phyloP scores from a whole-genome alignment of 2,329 filamentous ascomycete species.

The Fusarium mundagurra region DNA sequence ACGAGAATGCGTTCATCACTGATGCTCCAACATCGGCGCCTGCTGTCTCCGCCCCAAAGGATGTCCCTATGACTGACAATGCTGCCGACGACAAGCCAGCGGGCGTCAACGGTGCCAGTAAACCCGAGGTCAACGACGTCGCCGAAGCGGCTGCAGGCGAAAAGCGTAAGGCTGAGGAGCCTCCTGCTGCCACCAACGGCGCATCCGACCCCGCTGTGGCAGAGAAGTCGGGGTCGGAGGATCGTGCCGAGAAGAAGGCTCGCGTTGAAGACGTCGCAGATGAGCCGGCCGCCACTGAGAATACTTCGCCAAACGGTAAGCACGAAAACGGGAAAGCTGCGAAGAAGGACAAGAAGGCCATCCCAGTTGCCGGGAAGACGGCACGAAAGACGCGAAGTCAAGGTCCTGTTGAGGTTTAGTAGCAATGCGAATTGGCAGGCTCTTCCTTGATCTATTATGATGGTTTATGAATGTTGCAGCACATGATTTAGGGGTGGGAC shows the following conservation, averaged over 20 bases:
- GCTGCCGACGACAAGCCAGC: slow-evolving; percentile 17
- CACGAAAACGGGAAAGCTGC: slow-evolving; percentile 36
- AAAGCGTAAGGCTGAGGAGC: slow-evolving; percentile 55
- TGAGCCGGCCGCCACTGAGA: slow-evolving; percentile 28
- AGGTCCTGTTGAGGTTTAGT: slow-evolving; percentile 48
- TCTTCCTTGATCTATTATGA: background rate
- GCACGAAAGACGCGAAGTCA: slow-evolving; percentile 56
- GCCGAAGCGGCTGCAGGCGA: slow-evolving; percentile 39
- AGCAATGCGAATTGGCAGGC: background rate
- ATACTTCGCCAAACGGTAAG: slow-evolving; percentile 41
- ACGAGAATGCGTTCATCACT: slow-evolving; percentile 40
- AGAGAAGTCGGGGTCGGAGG: slow-evolving; percentile 43
- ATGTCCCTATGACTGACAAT: slow-evolving; percentile 27
- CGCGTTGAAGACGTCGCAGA: slow-evolving; percentile 50
- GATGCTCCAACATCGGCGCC: slow-evolving; percentile 39
- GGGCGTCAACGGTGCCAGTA: slow-evolving; percentile 32
- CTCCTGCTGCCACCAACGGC: slow-evolving; percentile 37
- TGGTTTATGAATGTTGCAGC: slow-evolving; percentile 10
- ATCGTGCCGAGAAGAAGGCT: slow-evolving; percentile 52
- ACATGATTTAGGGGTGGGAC: slow-evolving; percentile 14
- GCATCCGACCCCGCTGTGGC: slow-evolving; percentile 1
- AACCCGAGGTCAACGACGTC: slow-evolving; percentile 30
- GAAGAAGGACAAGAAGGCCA: slow-evolving; percentile 52
- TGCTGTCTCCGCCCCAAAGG: slow-evolving; percentile 31
- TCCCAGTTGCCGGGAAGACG: slow-evolving; percentile 48